phyloP scores from a whole-genome alignment of 352 stramenopile species.

The Stephanocyclus meneghinianus region DNA sequence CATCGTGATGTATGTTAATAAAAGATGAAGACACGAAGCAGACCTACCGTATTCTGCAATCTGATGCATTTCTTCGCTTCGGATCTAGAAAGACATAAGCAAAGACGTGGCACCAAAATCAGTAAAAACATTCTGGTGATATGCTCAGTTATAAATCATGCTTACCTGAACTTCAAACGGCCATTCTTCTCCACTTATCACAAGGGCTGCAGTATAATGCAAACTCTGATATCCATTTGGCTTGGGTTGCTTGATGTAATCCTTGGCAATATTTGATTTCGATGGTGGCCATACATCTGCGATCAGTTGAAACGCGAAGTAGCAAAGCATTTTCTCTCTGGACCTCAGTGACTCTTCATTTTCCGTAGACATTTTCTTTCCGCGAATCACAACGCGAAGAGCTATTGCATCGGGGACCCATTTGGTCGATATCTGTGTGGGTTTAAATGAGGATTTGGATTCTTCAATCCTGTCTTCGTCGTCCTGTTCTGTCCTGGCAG shows the following conservation, averaged over 20 bases:
- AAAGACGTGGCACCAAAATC: background rate
- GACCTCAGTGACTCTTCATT: conserved; percentile 46
- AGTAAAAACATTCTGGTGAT: background rate
- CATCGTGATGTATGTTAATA: background rate
- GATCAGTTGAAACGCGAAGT: conserved; percentile 74
- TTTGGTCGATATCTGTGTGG: conserved; percentile 15
- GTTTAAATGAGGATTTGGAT: background rate
- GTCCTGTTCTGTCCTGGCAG: background rate
- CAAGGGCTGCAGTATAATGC: conserved; percentile 76
- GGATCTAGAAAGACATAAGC: conserved; percentile 53
- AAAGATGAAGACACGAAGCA: background rate
- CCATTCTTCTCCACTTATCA: conserved; percentile 60
- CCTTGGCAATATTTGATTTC: conserved; percentile 62
- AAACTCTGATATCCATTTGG: conserved; percentile 85
- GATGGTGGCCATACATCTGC: conserved; percentile 57
- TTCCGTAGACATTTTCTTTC: conserved; percentile 44
- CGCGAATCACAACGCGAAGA: conserved; percentile 74
- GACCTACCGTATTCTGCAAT: conserved; percentile 67
- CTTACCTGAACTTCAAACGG: conserved; percentile 76
- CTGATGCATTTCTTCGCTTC: conserved; percentile 80
- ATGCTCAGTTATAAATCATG: background rate
- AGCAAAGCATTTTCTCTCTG: conserved; percentile 76
- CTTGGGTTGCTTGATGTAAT: conserved; percentile 86
- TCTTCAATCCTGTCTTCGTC: background rate
- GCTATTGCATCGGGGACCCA: conserved; percentile 74